phyloP scores from a whole-genome alignment of 306 rosid species.

The Geum urbanum region DNA sequence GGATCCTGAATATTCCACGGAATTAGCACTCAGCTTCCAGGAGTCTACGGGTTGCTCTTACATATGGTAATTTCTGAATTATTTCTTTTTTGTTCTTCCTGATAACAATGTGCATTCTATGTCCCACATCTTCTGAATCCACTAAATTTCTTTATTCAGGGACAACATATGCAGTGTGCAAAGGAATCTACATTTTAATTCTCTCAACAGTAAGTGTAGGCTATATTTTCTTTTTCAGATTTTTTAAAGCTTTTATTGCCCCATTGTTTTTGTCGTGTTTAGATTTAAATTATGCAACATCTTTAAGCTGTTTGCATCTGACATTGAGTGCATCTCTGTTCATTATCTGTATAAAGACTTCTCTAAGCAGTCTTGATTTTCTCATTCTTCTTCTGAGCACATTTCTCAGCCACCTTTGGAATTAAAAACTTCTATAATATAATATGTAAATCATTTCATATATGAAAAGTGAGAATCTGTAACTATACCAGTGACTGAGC shows the following conservation, averaged over 20 bases:
- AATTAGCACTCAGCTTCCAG: slow-evolving; percentile 95
- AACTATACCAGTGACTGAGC: not conserved
- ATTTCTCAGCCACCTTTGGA: not conserved
- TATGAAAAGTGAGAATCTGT: not conserved
- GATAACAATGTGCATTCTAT: not conserved
- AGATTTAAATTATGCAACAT: not conserved
- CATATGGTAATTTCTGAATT: slow-evolving; percentile 58
- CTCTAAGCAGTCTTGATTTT: not conserved
- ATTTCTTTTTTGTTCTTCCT: not conserved
- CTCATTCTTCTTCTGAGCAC: not conserved
- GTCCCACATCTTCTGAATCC: slow-evolving; percentile 12
- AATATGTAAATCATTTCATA: not conserved
- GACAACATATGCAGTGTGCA: slow-evolving; percentile 82
- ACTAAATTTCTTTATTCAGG: slow-evolving; percentile 48
- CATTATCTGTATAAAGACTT: not conserved
- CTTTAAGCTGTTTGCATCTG: not conserved
- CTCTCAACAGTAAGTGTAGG: slow-evolving; percentile 72
- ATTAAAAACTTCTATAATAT: not conserved
- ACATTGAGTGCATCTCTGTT: not conserved
- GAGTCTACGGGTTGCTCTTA: slow-evolving; percentile 85
- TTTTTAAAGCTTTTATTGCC: not conserved
- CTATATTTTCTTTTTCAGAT: not conserved
- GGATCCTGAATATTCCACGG: slow-evolving; percentile 87
- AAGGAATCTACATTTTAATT: slow-evolving; percentile 76
- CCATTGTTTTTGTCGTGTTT: slow-evolving; percentile 4